Conservation (phyloP, 768 basidiomycete species). For the Atractiella rhizophila region DNA sequence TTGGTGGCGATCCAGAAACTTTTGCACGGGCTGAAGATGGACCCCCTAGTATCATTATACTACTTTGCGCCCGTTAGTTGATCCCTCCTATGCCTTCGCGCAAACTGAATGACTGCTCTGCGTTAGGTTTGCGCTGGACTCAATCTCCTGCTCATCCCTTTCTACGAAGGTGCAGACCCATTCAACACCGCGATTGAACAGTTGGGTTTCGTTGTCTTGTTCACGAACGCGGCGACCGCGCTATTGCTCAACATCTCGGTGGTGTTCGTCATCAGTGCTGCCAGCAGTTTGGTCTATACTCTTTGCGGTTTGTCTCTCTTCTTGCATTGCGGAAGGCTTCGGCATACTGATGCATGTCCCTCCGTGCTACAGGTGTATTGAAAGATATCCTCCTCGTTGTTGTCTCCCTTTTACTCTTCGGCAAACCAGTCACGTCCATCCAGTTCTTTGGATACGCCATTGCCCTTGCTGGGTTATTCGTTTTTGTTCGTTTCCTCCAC, state of each 20-base stretch:
- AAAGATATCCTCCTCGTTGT: slow-evolving; percentile 84
- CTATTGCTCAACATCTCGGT: slow-evolving; percentile 15
- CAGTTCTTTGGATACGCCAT: slow-evolving; percentile 62
- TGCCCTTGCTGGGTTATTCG: slow-evolving; percentile 54
- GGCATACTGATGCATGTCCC: not conserved
- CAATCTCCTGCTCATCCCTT: slow-evolving; percentile 60
- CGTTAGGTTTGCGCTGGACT: slow-evolving; percentile 51
- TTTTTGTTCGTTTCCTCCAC: slow-evolving; percentile 28
- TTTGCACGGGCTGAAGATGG: slow-evolving; percentile 88
- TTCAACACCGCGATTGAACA: slow-evolving; percentile 38
- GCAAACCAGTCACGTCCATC: slow-evolving; percentile 47
- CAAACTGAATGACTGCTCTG: not conserved
- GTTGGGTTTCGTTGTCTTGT: slow-evolving; percentile 42
- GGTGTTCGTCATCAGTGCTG: slow-evolving; percentile 18
- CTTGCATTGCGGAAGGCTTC: not conserved
- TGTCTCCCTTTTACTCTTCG: slow-evolving; percentile 68
- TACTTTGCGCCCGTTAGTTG: slow-evolving; percentile 57
- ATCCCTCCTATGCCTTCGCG: too few species aligned
- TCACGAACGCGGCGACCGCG: slow-evolving; percentile 42
- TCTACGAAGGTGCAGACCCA: slow-evolving; percentile 73
- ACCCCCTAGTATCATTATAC: slow-evolving; percentile 78
- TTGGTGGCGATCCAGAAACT: slow-evolving; percentile 91
- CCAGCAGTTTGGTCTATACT: slow-evolving; percentile 52
- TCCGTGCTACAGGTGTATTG: slow-evolving; percentile 6
- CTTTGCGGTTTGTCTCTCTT: slow-evolving; percentile 39